Conservation (phyloP, 192 early-diverging fungal genomes). For the Coemansia sp. region DNA sequence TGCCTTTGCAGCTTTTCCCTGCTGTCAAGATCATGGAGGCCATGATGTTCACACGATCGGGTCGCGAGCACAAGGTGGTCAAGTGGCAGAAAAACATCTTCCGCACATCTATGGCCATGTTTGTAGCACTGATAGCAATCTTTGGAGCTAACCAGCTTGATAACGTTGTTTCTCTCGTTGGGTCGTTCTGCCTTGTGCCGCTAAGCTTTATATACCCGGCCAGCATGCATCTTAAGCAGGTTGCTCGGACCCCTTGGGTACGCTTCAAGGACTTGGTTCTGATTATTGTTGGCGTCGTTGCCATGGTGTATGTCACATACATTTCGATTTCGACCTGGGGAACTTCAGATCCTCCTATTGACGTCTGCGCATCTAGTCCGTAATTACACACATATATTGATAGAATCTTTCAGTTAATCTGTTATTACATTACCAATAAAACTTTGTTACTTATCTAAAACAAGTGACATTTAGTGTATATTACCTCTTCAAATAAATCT, state of each 20-base stretch:
- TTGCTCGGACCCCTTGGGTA: slow-evolving; percentile 52
- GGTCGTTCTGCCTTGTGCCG: slow-evolving; percentile 76
- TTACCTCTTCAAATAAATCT: neutral
- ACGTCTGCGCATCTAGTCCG: slow-evolving; percentile 22
- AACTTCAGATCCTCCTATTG: slow-evolving; percentile 29
- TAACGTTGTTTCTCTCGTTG: slow-evolving; percentile 81
- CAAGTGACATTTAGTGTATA: too few species aligned
- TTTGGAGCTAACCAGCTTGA: slow-evolving; percentile 77
- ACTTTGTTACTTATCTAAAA: too few species aligned
- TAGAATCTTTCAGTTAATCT: neutral
- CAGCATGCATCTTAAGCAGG: slow-evolving; percentile 75
- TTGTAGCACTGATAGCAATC: slow-evolving; percentile 75
- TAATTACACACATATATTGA: slow-evolving; percentile 9
- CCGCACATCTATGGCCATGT: slow-evolving; percentile 60
- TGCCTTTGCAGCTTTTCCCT: slow-evolving; percentile 91
- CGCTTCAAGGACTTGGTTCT: slow-evolving; percentile 60
- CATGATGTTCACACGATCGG: slow-evolving; percentile 77
- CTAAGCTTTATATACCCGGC: slow-evolving; percentile 87
- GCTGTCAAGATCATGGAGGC: slow-evolving; percentile 91
- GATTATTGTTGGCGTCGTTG: slow-evolving; percentile 67
- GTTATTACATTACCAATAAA: neutral
- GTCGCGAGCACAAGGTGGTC: slow-evolving; percentile 69
- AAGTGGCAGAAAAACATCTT: slow-evolving; percentile 91
- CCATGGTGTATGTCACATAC: slow-evolving; percentile 81
- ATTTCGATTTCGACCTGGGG: slow-evolving; percentile 45